Percentiles rank a stretch among this genome's conserved stretches.
These are phyloP conservation scores for Stagonosporopsis rhizophila DNA, from an alignment of 2,329 filamentous ascomycete species.

Conservation along the genomic window DNA sequence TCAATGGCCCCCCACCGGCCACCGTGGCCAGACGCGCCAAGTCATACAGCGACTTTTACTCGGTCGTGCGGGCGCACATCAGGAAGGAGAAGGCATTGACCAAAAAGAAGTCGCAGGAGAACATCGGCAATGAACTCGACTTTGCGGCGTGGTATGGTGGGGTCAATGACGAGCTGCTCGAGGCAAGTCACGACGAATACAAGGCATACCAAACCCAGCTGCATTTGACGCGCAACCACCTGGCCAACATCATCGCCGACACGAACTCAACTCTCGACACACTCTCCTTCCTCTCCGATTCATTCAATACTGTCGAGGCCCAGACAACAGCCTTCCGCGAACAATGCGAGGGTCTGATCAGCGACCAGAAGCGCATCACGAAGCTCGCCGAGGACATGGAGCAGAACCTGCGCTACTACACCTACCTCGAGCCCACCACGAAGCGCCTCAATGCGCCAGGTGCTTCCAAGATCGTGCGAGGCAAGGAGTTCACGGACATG, in stretches of 20 bases:
- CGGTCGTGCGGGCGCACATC: slow-evolving; percentile 65
- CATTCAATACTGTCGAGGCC: slow-evolving; percentile 84
- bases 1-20: slow-evolving; percentile 69
- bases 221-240: slow-evolving; percentile 78
- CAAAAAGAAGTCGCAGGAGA: slow-evolving; percentile 49
- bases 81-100: slow-evolving; percentile 57
- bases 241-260: slow-evolving; percentile 78
- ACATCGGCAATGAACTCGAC: slow-evolving; percentile 65
- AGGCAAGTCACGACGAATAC: slow-evolving; percentile 86
- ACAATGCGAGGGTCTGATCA: slow-evolving; percentile 86
- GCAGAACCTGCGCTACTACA: slow-evolving; percentile 92
- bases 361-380: slow-evolving; percentile 80
- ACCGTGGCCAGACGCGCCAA: slow-evolving; percentile 71
- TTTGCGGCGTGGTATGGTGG: slow-evolving; percentile 66
- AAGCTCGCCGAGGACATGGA: slow-evolving; percentile 83
- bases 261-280: slow-evolving; percentile 78
- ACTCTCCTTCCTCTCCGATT: slow-evolving; percentile 79
- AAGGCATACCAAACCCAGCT: slow-evolving; percentile 84
- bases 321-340: slow-evolving; percentile 94
- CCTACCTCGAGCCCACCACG: slow-evolving; percentile 89
- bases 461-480: slow-evolving; percentile 83
- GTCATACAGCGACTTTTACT: slow-evolving; percentile 81
- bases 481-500: slow-evolving; percentile 86
- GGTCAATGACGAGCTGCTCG: slow-evolving; percentile 72
- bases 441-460: slow-evolving; percentile 90